Base-by-base conservation (phyloP, 2,329 filamentous ascomycete species). In the Dothiorella sarmentorum region DNA sequence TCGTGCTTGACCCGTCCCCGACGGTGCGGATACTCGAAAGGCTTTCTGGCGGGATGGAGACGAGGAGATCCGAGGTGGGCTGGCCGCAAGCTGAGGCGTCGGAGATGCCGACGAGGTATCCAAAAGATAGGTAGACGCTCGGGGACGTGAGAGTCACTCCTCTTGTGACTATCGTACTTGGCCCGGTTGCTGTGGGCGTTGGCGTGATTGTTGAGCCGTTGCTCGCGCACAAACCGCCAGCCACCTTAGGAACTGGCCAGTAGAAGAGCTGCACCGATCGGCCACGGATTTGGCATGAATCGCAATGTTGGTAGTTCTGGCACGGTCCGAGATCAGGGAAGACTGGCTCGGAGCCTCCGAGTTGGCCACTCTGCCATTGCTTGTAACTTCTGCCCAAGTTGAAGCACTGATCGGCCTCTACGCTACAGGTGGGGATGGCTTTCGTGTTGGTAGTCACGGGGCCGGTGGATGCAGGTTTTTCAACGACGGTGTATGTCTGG, bases 61-160 rank as follows among this genome's bases (percentile, higher is more conserved):
- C 47, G 11, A 52, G 6, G 1, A 52, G 9, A 11, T 38, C 7
- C 11, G 47, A 37, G 18, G 47, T 52, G 13, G 47, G 27, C 15
- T 24, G 47, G 1, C 47, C 47, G 31, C 47, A 47, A 20, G 17
- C n/a, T 2, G 17, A 18, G 6, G 4, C 17, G 15, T 26, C 24
- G 29, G 22, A 22, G 7, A 52, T 15, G 18, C 31, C 47, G 31
- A 52, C 18, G 7, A 52, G 9, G 47, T 52, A 52, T 2, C 29
- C 47, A n/a, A 52, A 37, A 9, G 27, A 35, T 17, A 52, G 47
- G 31, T 52, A 52, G 4, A 52, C 47, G 31, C 47, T 52, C 9
- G 47, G 47, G 6, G 29, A 52, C 2, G 47, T 38, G 31, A 52
- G 20, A 11, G 47, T 52, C 7, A 37, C 2, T 10, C 29, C 29